A percentile compares a stretch with the other conserved stretches of the same genome.
Conservation (phyloP, 2,329 filamentous ascomycete species). For the Aureobasidium subglaciale region DNA sequence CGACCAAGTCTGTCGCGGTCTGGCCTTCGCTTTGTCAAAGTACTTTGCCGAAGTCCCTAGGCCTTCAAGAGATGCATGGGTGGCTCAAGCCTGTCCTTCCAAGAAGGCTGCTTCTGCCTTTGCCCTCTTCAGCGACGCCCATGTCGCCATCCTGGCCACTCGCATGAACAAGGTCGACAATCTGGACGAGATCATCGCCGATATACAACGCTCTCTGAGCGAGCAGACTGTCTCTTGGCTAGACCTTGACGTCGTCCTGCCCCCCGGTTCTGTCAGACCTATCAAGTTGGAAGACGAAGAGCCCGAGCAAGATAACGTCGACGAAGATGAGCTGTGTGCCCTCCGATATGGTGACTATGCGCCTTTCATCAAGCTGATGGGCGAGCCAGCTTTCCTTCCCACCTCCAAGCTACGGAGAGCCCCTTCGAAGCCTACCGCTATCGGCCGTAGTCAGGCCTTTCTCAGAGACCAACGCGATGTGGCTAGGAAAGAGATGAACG, state of each 20-base stretch:
- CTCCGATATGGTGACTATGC: constrained; percentile 73
- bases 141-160: constrained; percentile 84
- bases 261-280: constrained; percentile 61
- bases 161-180: constrained; percentile 79
- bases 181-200: constrained; percentile 61
- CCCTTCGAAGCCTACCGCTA: constrained; percentile 74
- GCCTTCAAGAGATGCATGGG: constrained; percentile 65
- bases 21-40: constrained; percentile 88
- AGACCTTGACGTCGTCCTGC: constrained; percentile 81
- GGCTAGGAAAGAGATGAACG: constrained; percentile 78
- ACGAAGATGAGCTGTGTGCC: constrained; percentile 40
- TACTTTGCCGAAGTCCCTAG: constrained; percentile 86
- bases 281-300: constrained; percentile 54
- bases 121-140: constrained; percentile 77
- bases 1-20: constrained; percentile 82
- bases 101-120: constrained; percentile 57
- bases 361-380: constrained; percentile 68
- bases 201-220: constrained; percentile 67
- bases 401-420: constrained; percentile 78
- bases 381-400: constrained; percentile 78
- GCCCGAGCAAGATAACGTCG: constrained; percentile 58
- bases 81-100: constrained; percentile 44
- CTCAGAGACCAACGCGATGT: constrained; percentile 75
- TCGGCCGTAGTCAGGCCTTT: constrained; percentile 73
- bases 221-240: constrained; percentile 78